phyloP scores from a whole-genome alignment of 306 rosid species.

The Sphenostylis stenocarpa region DNA sequence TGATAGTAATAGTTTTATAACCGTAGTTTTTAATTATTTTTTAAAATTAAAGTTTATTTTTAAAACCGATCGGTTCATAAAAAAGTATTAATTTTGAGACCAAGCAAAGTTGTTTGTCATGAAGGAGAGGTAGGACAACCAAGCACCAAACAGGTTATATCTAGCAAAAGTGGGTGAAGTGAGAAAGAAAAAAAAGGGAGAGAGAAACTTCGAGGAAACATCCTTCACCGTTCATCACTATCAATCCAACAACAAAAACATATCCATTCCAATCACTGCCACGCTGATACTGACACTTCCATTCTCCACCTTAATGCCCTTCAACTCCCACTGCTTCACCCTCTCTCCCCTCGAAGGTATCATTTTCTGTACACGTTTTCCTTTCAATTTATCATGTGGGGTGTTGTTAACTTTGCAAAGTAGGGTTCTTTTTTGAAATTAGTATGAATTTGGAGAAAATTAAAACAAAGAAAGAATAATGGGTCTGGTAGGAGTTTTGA shows the following conservation, averaged over 20 bases:
- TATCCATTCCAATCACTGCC: conserved; percentile 19
- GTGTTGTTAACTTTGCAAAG: background rate
- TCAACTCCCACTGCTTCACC: conserved; percentile 10
- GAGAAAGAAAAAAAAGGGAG: background rate
- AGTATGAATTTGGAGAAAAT: background rate
- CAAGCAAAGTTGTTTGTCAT: background rate
- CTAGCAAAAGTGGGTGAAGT: conserved; percentile 1
- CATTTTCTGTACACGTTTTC: background rate
- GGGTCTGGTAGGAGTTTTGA: background rate
- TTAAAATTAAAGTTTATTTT: no score
- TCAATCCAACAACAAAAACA: background rate
- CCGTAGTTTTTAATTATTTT: no score
- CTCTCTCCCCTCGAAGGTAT: conserved; percentile 27
- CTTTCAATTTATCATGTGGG: background rate
- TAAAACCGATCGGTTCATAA: no score
- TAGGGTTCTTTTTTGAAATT: background rate
- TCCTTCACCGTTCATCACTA: conserved; percentile 31
- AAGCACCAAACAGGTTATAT: background rate
- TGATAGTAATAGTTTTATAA: no score
- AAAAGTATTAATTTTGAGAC: no score
- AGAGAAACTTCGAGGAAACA: conserved; percentile 45
- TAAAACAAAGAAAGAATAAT: background rate
- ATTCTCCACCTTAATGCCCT: conserved; percentile 17
- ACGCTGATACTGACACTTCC: conserved; percentile 10
- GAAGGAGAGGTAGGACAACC: background rate